Conservation (phyloP, 2,329 filamentous ascomycete genomes). For the Alternaria brassicae region DNA sequence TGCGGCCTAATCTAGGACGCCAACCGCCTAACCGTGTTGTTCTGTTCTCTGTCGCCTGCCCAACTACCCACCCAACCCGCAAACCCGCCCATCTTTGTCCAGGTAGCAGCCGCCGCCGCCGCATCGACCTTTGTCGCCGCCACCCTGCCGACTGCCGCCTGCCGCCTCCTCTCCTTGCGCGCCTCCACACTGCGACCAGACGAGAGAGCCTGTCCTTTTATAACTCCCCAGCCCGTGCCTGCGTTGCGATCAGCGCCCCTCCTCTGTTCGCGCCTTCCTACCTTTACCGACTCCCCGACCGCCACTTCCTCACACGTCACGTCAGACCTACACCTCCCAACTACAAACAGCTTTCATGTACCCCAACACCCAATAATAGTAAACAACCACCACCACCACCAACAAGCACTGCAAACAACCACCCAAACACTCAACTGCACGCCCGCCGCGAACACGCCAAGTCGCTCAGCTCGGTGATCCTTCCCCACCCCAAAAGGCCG, state of each 20-base stretch:
- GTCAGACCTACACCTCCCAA: constrained; percentile 31
- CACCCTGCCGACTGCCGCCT: constrained; percentile 42
- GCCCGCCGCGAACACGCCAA: constrained; percentile 30
- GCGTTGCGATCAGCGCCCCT: constrained; percentile 14
- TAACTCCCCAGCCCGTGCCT: constrained; percentile 18
- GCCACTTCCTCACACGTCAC: constrained; percentile 42
- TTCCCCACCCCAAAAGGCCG: constrained; percentile 30
- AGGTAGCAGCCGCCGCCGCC: constrained; percentile 32
- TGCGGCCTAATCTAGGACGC: constrained; percentile 41
- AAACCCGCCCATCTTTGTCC: constrained; percentile 32
- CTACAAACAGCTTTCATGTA: constrained; percentile 28
- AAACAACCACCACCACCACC: too few species aligned
- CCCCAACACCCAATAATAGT: constrained; percentile 38
- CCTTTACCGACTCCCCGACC: constrained; percentile 33
- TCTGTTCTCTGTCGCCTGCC: constrained; percentile 27
- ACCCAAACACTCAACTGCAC: constrained; percentile 12
- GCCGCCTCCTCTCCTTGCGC: constrained; percentile 31
- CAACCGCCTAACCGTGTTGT: constrained; percentile 26
- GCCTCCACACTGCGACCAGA: constrained; percentile 22
- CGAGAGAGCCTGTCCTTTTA: constrained; percentile 27
- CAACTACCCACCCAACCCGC: constrained; percentile 11
- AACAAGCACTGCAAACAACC: constrained; percentile 25
- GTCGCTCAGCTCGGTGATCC: constrained; percentile 41
- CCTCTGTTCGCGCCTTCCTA: constrained; percentile 19
- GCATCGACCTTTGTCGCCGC: constrained; percentile 36